Conservation (phyloP, 805 yeast genomes). For the Sugiyamaella marilandica region DNA sequence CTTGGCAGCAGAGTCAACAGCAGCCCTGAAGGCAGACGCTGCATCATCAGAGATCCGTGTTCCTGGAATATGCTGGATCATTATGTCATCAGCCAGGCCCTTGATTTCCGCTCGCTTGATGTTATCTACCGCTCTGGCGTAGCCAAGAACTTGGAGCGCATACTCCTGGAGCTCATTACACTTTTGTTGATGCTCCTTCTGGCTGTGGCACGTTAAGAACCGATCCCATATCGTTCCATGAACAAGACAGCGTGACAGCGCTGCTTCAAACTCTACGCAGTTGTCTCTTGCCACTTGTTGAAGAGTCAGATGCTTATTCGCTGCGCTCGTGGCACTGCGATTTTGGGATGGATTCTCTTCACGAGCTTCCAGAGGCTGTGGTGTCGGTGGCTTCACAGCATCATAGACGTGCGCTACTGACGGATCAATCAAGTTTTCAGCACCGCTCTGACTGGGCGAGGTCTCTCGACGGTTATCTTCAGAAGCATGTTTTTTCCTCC, state of each 20-base stretch:
- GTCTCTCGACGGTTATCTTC: background rate
- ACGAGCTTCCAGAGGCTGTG: constrained; percentile 5
- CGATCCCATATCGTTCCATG: constrained; percentile 25
- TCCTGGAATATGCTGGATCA: constrained; percentile 23
- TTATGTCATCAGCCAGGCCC: constrained; percentile 29
- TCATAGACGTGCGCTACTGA: constrained; percentile 15
- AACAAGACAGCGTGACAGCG: constrained; percentile 26
- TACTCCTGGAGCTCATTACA: constrained; percentile 28
- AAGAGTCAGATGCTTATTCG: background rate
- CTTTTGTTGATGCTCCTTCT: constrained; percentile 23
- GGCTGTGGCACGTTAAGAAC: constrained; percentile 24
- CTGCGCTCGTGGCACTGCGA: no score
- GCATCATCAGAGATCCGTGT: constrained; percentile 22
- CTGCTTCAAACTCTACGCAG: constrained; percentile 30
- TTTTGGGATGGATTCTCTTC: background rate
- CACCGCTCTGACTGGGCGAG: background rate
- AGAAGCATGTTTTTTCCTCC: background rate
- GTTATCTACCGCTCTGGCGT: constrained; percentile 14
- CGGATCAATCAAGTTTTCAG: constrained; percentile 13
- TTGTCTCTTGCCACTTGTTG: constrained; percentile 31
- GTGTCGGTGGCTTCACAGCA: constrained; percentile 18
- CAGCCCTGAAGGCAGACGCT: constrained; percentile 17
- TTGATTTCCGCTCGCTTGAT: constrained; percentile 21
- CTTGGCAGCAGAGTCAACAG: constrained; percentile 7
- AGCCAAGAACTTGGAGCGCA: constrained; percentile 28